Conservation (phyloP, 352 stramenopile genomes). For the Globisporangium radiosum region DNA sequence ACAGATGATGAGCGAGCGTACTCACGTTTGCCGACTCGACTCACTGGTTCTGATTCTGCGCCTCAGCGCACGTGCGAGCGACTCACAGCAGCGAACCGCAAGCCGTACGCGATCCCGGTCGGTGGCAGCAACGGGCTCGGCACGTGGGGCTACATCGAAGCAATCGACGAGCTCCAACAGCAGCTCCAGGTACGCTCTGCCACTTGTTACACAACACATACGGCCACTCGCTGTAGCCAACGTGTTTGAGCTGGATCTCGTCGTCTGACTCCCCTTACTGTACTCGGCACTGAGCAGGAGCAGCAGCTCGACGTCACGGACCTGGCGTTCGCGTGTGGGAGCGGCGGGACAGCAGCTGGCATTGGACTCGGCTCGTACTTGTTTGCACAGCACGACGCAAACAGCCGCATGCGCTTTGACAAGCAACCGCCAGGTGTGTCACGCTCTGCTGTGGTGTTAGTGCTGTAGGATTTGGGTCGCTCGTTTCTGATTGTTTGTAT, state of each 20-base stretch:
- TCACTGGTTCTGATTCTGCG: neutral
- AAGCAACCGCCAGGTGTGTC: constrained; percentile 21
- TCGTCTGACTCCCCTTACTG: no score
- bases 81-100: constrained; percentile 42
- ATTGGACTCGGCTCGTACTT: constrained; percentile 71
- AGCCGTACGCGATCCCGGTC: constrained; percentile 78
- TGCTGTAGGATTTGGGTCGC: neutral
- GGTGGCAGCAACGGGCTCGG: constrained; percentile 90
- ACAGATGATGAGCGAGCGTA: neutral
- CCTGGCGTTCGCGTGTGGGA: constrained; percentile 82
- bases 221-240: no score
- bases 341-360: constrained; percentile 70
- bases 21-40: neutral
- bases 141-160: constrained; percentile 92
- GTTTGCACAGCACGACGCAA: constrained; percentile 23
- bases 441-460: neutral
- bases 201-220: no score
- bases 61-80: constrained; percentile 53
- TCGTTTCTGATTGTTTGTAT: neutral
- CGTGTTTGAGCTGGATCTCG: no score
- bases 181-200: constrained; percentile 35
- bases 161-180: constrained; percentile 84
- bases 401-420: constrained; percentile 29
- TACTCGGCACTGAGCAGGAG: constrained; percentile 7
- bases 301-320: constrained; percentile 57